Conservation (phyloP, 495 filamentous ascomycete genomes). For the Penicillium atrosanguineum region DNA sequence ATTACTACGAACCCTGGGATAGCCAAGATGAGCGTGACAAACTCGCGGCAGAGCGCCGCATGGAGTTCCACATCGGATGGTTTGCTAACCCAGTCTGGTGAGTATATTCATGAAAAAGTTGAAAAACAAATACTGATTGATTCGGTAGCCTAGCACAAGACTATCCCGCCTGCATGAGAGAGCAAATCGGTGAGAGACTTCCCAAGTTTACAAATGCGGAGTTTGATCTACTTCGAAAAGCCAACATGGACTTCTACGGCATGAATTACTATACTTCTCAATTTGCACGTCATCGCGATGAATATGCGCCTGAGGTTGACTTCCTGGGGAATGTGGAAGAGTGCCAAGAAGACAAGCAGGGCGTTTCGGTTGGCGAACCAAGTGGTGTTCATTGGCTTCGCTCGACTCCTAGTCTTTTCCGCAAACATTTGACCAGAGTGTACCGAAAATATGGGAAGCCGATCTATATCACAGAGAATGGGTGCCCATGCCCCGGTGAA, state of each 20-base stretch:
- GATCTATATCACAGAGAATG: slow-evolving; percentile 74
- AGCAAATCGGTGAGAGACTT: slow-evolving; percentile 63
- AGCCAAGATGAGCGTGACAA: slow-evolving; percentile 27
- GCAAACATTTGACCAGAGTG: slow-evolving; percentile 67
- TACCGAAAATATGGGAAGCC: slow-evolving; percentile 66
- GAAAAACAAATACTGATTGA: slow-evolving; percentile 6
- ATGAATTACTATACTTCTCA: slow-evolving; percentile 78
- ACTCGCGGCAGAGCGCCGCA: slow-evolving; percentile 38
- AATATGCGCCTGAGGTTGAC: slow-evolving; percentile 44
- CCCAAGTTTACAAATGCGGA: slow-evolving; percentile 61
- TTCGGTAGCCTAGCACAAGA: slow-evolving; percentile 53
- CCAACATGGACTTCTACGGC: slow-evolving; percentile 69
- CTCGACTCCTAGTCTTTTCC: slow-evolving; percentile 58
- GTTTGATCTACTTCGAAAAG: slow-evolving; percentile 48
- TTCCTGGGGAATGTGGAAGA: slow-evolving; percentile 64
- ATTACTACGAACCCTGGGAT: slow-evolving; percentile 48
- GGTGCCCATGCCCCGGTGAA: slow-evolving; percentile 64
- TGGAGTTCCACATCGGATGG: slow-evolving; percentile 49
- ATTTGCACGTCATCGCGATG: slow-evolving; percentile 54
- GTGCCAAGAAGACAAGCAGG: slow-evolving; percentile 56
- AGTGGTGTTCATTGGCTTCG: slow-evolving; percentile 68
- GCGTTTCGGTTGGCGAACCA: slow-evolving; percentile 61
- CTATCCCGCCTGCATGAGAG: slow-evolving; percentile 65
- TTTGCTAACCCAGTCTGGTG: slow-evolving; percentile 61
- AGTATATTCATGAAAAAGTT: background rate